Evolutionary conservation across 305 asterid genomes (phyloP).

Genomic region (Rubia tinctorum): DNA sequence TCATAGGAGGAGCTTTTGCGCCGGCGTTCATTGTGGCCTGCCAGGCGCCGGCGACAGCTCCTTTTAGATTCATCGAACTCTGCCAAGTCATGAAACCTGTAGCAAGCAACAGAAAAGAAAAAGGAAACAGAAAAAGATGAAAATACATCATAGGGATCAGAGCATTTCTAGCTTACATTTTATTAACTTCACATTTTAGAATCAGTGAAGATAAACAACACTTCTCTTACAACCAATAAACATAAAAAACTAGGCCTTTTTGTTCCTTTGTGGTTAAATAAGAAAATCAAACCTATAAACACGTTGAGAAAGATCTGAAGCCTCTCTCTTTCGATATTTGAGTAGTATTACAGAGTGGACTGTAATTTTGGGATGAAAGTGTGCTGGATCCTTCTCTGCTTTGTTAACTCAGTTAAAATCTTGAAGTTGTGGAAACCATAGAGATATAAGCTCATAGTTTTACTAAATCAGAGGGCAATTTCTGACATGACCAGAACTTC

Average conservation of each 20-base stretch:
- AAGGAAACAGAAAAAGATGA: constrained; percentile 18
- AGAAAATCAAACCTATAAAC: neutral
- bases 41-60: constrained; percentile 81
- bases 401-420: no score
- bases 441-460: no score
- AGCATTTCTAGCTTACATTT: neutral
- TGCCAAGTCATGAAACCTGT: constrained; percentile 79
- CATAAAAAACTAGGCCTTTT: neutral
- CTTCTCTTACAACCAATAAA: neutral
- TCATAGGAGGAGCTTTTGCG: constrained; percentile 63
- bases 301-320: neutral
- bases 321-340: neutral
- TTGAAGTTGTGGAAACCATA: no score
- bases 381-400: no score
- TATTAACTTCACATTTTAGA: neutral
- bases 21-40: constrained; percentile 89
- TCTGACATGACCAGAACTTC: neutral
- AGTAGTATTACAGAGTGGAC: neutral
- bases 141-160: constrained; percentile 12
- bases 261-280: neutral
- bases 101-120: constrained; percentile 9
- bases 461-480: neutral
- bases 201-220: neutral
- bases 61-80: constrained; percentile 86
- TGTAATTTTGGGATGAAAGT: neutral